Evolutionary conservation across 176 grass and related monocot genomes (phyloP).

Genomic region (Pharus latifolius): DNA sequence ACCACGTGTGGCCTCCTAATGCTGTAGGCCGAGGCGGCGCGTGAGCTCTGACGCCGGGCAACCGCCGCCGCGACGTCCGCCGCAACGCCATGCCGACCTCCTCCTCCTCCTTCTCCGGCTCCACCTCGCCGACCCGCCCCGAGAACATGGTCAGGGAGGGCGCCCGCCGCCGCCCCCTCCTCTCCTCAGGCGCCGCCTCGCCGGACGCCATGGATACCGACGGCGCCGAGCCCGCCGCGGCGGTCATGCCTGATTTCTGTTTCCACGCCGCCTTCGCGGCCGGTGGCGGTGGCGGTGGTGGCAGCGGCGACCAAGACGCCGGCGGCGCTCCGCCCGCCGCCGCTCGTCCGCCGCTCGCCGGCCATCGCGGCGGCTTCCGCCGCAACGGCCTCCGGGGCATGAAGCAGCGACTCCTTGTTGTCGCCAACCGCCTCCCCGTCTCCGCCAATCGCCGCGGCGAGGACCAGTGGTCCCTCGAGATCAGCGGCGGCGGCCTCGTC

Average conservation of each 20-base stretch:
- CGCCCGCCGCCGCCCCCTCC: neutral
- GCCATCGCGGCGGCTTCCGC: conserved; percentile 28
- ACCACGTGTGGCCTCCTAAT: conserved; percentile 23
- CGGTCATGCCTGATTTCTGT: no score
- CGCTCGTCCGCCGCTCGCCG: conserved; percentile 19
- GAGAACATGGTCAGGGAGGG: conserved; percentile 19
- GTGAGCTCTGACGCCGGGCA: conserved; percentile 23
- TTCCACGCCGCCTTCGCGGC: neutral
- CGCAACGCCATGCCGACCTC: conserved; percentile 22
- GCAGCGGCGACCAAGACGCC: no score
- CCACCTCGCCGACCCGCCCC: conserved; percentile 9
- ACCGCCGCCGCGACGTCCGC: neutral
- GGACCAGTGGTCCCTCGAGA: conserved; percentile 92
- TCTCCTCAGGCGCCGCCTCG: conserved; percentile 11
- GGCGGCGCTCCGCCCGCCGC: neutral
- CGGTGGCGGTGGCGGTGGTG: conserved; percentile 24
- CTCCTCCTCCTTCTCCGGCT: conserved; percentile 23
- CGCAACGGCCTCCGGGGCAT: conserved; percentile 54
- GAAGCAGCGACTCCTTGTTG: conserved; percentile 95
- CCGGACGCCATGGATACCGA: conserved; percentile 32
- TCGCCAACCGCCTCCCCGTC: conserved; percentile 89
- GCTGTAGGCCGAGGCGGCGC: conserved; percentile 19
- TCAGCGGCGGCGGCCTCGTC: conserved; percentile 85
- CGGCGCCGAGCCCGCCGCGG: neutral
- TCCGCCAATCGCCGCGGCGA: conserved; percentile 82